phyloP scores from a whole-genome alignment of 352 stramenopile genomes.

The Pythium rhizo-oryzae region DNA sequence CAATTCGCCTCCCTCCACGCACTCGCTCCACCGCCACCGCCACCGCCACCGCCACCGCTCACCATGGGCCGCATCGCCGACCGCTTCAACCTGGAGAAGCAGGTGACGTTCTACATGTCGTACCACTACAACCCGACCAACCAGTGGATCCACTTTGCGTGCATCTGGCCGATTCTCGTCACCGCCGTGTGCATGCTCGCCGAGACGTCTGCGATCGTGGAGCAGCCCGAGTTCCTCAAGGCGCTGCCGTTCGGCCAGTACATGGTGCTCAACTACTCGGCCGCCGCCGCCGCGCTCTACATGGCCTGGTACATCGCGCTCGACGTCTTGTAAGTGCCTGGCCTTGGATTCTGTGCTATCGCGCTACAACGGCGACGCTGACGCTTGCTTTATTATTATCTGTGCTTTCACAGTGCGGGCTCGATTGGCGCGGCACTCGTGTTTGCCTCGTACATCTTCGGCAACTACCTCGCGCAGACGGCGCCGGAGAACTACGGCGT shows the following conservation, averaged over 20 bases:
- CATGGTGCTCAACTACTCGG: conserved; percentile 46
- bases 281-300: conserved; percentile 40
- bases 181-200: conserved; percentile 48
- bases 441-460: conserved; percentile 54
- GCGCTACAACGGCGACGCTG: not conserved
- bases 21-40: not conserved
- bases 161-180: conserved; percentile 67
- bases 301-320: conserved; percentile 57
- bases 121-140: conserved; percentile 67
- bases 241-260: conserved; percentile 34
- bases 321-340: conserved; percentile 35
- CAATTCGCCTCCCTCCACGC: conserved; percentile 3
- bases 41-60: not conserved
- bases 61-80: conserved; percentile 42
- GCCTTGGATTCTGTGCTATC: not conserved
- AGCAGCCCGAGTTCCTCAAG: conserved; percentile 32
- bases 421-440: conserved; percentile 57
- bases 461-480: conserved; percentile 55
- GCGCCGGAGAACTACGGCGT: conserved; percentile 40
- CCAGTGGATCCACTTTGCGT: conserved; percentile 65
- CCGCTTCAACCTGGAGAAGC: conserved; percentile 59
- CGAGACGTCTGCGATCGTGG: conserved; percentile 28
- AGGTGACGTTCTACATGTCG: conserved; percentile 65
- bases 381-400: not conserved
- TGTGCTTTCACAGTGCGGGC: conserved; percentile 34